Conservation (phyloP, 202 grass and related monocot species). For the Elaeis oleifera region DNA sequence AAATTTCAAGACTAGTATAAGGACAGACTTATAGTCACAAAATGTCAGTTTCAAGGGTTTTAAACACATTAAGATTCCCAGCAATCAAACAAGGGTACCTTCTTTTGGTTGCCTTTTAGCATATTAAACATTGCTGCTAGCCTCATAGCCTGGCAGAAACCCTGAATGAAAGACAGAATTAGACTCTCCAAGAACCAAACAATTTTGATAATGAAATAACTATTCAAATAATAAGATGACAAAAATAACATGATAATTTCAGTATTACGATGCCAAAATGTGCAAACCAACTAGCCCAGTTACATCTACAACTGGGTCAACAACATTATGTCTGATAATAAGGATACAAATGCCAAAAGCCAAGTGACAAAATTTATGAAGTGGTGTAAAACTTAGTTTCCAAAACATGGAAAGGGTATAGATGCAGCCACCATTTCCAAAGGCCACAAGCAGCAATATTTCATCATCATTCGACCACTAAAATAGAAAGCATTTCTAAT, state of each 20-base stretch:
- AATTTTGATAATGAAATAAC: slow-evolving; percentile 10
- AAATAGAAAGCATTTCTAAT: background rate
- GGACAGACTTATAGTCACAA: background rate
- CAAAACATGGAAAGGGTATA: background rate
- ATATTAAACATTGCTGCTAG: slow-evolving; percentile 66
- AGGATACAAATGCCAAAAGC: too few relatives aligned
- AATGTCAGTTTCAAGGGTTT: slow-evolving; percentile 25
- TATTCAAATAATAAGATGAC: slow-evolving; percentile 7
- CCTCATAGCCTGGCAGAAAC: slow-evolving; percentile 58
- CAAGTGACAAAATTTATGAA: too few relatives aligned
- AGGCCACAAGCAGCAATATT: background rate
- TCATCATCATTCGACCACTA: background rate
- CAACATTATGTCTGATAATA: too few relatives aligned
- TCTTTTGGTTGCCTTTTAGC: slow-evolving; percentile 73
- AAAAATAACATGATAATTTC: slow-evolving; percentile 21
- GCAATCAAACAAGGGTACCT: slow-evolving; percentile 95
- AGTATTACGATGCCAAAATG: too few relatives aligned
- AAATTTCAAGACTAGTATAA: background rate
- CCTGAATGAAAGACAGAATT: slow-evolving; percentile 81
- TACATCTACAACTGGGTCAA: too few relatives aligned
- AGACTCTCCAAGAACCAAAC: slow-evolving; percentile 47
- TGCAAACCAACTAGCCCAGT: too few relatives aligned
- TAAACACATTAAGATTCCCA: slow-evolving; percentile 65
- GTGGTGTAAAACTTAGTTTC: too few relatives aligned
- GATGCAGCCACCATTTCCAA: background rate